Base-by-base conservation (phyloP, 2,329 filamentous ascomycete genomes). In the Diaporthe sp. region DNA sequence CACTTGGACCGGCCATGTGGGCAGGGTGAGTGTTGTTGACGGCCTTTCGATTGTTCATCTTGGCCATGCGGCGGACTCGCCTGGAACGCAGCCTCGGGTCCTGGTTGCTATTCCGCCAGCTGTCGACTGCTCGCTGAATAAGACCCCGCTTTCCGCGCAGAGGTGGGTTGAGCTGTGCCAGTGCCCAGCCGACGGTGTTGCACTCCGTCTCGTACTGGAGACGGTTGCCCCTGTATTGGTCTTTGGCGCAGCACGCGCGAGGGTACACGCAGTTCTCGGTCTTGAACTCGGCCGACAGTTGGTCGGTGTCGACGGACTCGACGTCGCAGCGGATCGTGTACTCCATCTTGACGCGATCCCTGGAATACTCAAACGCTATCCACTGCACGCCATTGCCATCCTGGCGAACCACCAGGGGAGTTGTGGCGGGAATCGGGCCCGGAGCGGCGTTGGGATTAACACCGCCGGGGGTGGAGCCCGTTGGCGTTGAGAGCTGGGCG, bases 151-250 rank as follows among this genome's bases (percentile, higher is more conserved):
- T 98, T 79, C 96, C 96, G 78, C 96, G 92, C 76, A 98, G 89
- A 75, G 94, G 94, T 10, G 95, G 93, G 84, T 99, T 99, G 72
- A 99, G 87, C 82, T 98, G 94, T 3, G 97, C 97, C 79, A 99
- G 86, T 17, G 96, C 96, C 97, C 97, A 99, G n/a, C 97, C 97
- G n/a, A 99, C 97, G 0, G 95, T 95, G 86, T 99, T 99, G 89
- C 97, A 99, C 86, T 99, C 97, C 22, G 95, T 98, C 87, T 99
- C 97, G 84, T 99, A 99, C 79, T 97, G 94, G 79, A 98, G 87
- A 22, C 97, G 93, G 84, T 99, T 99, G 77, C 97, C 97, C 76
- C 96, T 94, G 88, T 99, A 99, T 83, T 98, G 94, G 76, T 98
- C 96, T 85, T 98, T 98, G 79, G 92, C 91, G 84, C 95, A 98